Conservation (phyloP, 192 early-diverging fungal genomes). For the Coemansia sp. region DNA sequence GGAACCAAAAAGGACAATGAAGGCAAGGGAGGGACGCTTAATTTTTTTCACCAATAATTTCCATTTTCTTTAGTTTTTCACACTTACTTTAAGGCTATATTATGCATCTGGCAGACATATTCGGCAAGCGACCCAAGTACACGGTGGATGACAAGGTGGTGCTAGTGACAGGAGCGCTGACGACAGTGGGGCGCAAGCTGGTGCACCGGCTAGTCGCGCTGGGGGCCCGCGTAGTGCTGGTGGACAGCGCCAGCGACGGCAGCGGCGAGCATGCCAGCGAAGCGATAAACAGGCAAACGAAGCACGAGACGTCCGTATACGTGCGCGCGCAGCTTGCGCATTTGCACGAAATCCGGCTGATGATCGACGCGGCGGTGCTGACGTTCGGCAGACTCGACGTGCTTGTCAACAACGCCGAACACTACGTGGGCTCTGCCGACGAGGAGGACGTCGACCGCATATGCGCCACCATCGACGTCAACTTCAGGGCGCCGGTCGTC, state of each 20-base stretch:
- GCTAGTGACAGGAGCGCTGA: slow-evolving; percentile 37
- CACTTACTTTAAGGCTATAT: too few species aligned
- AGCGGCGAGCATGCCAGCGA: slow-evolving; percentile 25
- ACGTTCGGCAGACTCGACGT: slow-evolving; percentile 38
- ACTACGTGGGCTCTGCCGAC: neutral
- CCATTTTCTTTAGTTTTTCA: too few species aligned
- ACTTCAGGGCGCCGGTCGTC: slow-evolving; percentile 29
- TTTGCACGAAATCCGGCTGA: slow-evolving; percentile 23
- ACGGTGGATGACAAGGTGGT: slow-evolving; percentile 34
- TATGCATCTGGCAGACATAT: neutral
- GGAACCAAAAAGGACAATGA: too few species aligned
- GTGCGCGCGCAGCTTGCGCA: slow-evolving; percentile 20
- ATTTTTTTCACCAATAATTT: too few species aligned
- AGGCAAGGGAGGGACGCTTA: too few species aligned
- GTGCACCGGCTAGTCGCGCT: slow-evolving; percentile 6
- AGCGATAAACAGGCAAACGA: slow-evolving; percentile 4
- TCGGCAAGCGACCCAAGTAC: neutral
- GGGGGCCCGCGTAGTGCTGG: slow-evolving; percentile 25
- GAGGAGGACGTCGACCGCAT: slow-evolving; percentile 20
- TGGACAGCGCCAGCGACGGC: slow-evolving; percentile 23
- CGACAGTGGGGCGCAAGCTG: slow-evolving; percentile 24
- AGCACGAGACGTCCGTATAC: slow-evolving; percentile 12
- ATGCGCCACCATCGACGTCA: slow-evolving; percentile 27
- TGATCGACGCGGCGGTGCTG: slow-evolving; percentile 39
- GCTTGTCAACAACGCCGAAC: slow-evolving; percentile 35